Conservation (phyloP, 345 rosid species). For the Citrus australasica region DNA sequence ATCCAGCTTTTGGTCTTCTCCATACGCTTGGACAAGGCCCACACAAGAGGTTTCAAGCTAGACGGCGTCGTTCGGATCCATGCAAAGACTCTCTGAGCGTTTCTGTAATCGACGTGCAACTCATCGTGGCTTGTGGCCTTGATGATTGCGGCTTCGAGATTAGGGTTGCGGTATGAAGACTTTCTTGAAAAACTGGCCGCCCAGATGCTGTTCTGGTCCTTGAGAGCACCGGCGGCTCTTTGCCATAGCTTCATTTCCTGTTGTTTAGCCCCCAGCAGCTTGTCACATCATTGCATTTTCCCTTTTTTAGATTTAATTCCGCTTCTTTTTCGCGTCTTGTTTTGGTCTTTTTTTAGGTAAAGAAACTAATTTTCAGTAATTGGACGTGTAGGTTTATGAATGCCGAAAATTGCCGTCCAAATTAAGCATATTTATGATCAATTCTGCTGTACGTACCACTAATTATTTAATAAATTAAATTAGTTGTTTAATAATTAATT, state of each 20-base stretch:
- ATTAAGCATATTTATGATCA: too few species aligned
- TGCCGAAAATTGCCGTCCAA: neutral
- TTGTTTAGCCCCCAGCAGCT: constrained; percentile 4
- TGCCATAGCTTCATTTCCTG: constrained; percentile 58
- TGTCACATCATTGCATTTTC: neutral
- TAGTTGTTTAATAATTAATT: too few species aligned
- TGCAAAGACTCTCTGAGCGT: constrained; percentile 52
- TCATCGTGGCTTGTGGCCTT: constrained; percentile 84
- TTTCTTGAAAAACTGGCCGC: constrained; percentile 31
- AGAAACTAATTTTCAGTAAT: neutral
- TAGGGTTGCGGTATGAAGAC: constrained; percentile 38
- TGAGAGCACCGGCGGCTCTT: constrained; percentile 64
- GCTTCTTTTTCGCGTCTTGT: constrained; percentile 9
- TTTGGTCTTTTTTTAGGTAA: constrained; percentile 9
- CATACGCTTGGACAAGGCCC: constrained; percentile 48
- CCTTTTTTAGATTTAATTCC: constrained; percentile 20
- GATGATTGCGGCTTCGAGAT: constrained; percentile 65
- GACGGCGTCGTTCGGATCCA: constrained; percentile 69
- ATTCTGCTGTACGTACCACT: neutral
- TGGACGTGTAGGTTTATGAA: neutral
- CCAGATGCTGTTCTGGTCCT: constrained; percentile 69
- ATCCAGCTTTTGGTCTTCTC: constrained; percentile 66
- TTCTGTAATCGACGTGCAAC: constrained; percentile 48
- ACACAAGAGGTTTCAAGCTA: constrained; percentile 50
- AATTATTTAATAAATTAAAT: too few species aligned